Conservation (phyloP, 2,329 filamentous ascomycete genomes). For the Fusarium musae region DNA sequence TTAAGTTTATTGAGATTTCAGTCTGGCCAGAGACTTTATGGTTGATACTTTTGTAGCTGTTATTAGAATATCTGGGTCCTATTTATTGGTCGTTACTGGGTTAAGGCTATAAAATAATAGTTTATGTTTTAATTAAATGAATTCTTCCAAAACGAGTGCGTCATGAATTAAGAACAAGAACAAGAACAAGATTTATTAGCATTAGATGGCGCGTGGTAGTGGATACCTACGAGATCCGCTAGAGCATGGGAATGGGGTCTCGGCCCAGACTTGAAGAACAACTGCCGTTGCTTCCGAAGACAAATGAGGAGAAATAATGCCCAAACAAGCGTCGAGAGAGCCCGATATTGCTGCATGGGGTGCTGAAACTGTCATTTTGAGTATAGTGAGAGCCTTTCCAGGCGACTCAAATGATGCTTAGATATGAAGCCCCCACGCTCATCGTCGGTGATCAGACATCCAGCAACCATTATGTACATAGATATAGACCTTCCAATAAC, state of each 20-base stretch:
- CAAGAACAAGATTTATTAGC: constrained; percentile 19
- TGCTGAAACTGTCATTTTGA: neutral
- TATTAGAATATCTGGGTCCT: too few relatives aligned
- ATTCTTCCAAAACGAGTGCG: constrained; percentile 18
- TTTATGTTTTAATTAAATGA: constrained; percentile 11
- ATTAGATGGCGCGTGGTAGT: constrained; percentile 18
- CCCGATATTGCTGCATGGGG: neutral
- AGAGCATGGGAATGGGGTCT: neutral
- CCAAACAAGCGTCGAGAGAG: neutral
- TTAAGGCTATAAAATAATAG: too few relatives aligned
- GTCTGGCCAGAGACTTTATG: too few relatives aligned
- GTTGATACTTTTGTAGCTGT: too few relatives aligned
- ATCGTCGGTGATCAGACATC: too few relatives aligned
- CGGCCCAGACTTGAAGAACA: constrained; percentile 2
- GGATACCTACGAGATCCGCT: constrained; percentile 2
- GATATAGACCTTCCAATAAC: neutral
- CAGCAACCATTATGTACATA: neutral
- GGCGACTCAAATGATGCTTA: neutral
- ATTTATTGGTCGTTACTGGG: too few relatives aligned
- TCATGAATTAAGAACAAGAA: constrained; percentile 14
- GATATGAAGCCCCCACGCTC: neutral
- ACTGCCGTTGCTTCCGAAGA: constrained; percentile 24
- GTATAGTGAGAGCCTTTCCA: neutral
- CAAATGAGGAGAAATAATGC: constrained; percentile 6
- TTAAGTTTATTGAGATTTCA: too few relatives aligned